phyloP scores from a whole-genome alignment of 495 filamentous ascomycete genomes.

The Hypoxylon fragiforme region DNA sequence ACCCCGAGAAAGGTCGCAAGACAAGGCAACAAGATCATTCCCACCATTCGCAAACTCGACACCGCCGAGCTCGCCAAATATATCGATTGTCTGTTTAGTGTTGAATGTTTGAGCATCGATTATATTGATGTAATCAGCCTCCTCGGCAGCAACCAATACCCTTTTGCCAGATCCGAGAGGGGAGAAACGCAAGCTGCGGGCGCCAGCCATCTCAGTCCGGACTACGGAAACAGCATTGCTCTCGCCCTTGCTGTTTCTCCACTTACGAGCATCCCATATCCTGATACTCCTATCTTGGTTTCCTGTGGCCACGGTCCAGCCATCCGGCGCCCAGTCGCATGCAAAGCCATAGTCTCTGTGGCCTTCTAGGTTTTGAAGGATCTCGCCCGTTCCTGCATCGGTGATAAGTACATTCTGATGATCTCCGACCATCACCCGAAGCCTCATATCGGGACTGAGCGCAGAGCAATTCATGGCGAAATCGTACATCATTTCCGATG shows the following conservation, averaged over 20 bases:
- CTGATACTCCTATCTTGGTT: constrained; percentile 85
- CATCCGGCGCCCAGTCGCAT: constrained; percentile 89
- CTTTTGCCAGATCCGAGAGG: constrained; percentile 74
- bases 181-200: constrained; percentile 78
- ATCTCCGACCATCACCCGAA: constrained; percentile 75
- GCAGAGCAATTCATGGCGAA: constrained; percentile 85
- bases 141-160: constrained; percentile 78
- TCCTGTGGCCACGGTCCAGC: constrained; percentile 83
- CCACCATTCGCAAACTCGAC: constrained; percentile 74
- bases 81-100: constrained; percentile 73
- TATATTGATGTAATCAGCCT: constrained; percentile 79
- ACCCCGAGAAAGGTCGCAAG: constrained; percentile 73
- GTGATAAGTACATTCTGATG: constrained; percentile 51
- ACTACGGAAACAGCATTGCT: constrained; percentile 61
- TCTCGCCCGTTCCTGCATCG: constrained; percentile 52
- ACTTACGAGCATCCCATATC: constrained; percentile 84
- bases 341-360: constrained; percentile 88
- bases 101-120: constrained; percentile 72
- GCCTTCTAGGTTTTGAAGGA: constrained; percentile 58
- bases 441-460: constrained; percentile 74
- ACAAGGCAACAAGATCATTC: constrained; percentile 69
- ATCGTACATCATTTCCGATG: constrained; percentile 60
- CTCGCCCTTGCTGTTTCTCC: constrained; percentile 53
- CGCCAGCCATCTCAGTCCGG: constrained; percentile 75
- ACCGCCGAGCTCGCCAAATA: constrained; percentile 86